Base-by-base conservation (phyloP, 1,284 basidiomycete species). In the Phylloboletellus chloephorus region DNA sequence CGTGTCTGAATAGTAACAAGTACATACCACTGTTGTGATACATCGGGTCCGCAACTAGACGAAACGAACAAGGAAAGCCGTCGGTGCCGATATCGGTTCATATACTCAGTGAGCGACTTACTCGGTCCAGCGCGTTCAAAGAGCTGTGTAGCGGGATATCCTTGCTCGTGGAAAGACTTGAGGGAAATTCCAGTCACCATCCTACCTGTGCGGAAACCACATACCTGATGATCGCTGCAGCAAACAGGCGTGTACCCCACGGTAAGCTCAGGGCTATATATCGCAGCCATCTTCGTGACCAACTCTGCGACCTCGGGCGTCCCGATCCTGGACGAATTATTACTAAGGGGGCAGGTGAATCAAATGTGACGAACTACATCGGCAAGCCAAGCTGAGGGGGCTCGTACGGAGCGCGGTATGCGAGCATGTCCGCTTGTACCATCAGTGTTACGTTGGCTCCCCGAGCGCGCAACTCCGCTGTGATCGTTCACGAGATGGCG, bases 371-470 rank as follows among this genome's bases (percentile, higher is more conserved):
- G 32, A 41, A 83, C 81, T 46, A 40, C n/a, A 71, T 66, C 9
- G 80, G 88, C 29, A 92, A 72, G 21, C 84, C 89, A 6, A 93
- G 73, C 59, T 93, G 89, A 4, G 76, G 61, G 20, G 87, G 83
- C 64, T 93, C 90, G 28, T 71, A 74, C 10, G 72, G 76, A 22
- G 69, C 78, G 44, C 78, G 86, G 58, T 90, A 92, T 0, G 76
- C 90, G 33, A 88, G 71, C 89, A 93, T 93, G 55, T 94, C 90
- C 1, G 86, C 86, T 61, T 93, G 90, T 42, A 93, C 72, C 74
- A 92, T 87, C 28, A 92, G 61, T 3, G 82, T 78, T 33, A 93
- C 67, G 49, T 88, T 83, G 13, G 78, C 79, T 46, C 76, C 67
- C 17, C 63, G 61, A 30, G 64, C 63, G 39, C 74, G 69, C 54